A percentile compares a stretch with the other conserved stretches of the same genome.
phyloP scores from a whole-genome alignment of 129 eudicot genomes.

The Centaurea solstitialis region DNA sequence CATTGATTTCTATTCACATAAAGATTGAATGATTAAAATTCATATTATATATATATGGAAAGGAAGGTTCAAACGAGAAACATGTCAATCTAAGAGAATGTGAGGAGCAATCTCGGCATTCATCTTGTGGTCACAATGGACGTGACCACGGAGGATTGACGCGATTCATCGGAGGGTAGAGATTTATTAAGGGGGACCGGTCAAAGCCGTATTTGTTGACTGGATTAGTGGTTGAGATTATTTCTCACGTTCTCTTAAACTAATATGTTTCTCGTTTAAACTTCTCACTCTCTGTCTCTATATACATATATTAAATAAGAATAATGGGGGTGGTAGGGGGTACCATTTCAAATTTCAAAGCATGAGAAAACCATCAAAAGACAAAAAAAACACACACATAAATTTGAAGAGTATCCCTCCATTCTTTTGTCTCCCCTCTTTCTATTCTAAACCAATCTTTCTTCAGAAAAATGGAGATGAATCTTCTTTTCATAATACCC shows the following conservation, averaged over 20 bases:
- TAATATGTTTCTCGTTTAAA: too few relatives aligned
- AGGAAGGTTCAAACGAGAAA: not conserved
- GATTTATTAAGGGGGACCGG: too few relatives aligned
- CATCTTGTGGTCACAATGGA: too few relatives aligned
- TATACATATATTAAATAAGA: not conserved
- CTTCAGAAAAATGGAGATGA: slow-evolving; percentile 32
- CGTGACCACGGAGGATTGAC: too few relatives aligned
- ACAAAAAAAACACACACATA: slow-evolving; percentile 30
- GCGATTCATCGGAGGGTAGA: too few relatives aligned
- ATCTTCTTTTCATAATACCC: slow-evolving; percentile 49
- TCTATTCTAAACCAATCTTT: slow-evolving; percentile 18
- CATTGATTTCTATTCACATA: not conserved
- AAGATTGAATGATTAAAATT: not conserved
- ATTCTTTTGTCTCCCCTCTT: slow-evolving; percentile 29
- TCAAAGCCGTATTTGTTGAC: too few relatives aligned
- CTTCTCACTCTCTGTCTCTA: too few relatives aligned
- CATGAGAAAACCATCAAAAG: slow-evolving; percentile 33
- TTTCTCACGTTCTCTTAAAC: too few relatives aligned
- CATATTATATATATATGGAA: not conserved
- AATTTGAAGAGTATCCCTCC: slow-evolving; percentile 18
- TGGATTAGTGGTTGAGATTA: too few relatives aligned
- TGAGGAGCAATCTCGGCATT: too few relatives aligned
- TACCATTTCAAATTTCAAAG: slow-evolving; percentile 29
- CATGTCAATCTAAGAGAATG: too few relatives aligned
- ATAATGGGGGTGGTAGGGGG: not conserved